Conservation (phyloP, 352 stramenopile species). For the Lagenidium giganteum region DNA sequence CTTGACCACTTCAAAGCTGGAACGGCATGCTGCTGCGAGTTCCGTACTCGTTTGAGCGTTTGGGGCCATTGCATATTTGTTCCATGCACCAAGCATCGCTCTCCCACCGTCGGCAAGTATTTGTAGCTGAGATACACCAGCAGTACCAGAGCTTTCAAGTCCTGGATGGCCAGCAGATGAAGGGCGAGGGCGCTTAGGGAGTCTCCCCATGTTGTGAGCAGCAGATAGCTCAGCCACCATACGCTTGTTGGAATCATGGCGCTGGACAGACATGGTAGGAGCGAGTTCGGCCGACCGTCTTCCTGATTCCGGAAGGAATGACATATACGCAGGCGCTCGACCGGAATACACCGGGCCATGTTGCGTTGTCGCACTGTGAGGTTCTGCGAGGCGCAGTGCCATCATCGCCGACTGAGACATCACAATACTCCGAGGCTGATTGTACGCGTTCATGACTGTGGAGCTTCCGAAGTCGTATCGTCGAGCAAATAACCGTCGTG, state of each 20-base stretch:
- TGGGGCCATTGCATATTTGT: constrained; percentile 50
- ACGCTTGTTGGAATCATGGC: no score
- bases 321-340: no score
- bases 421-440: constrained; percentile 1
- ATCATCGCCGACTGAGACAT: constrained; percentile 15
- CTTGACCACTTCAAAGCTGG: constrained; percentile 79
- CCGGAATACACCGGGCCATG: no score
- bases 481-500: constrained; percentile 17
- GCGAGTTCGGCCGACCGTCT: no score
- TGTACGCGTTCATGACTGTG: neutral
- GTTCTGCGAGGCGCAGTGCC: constrained; percentile 6
- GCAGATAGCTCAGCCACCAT: no score
- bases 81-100: constrained; percentile 72
- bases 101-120: constrained; percentile 57
- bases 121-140: constrained; percentile 48
- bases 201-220: no score
- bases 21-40: constrained; percentile 57
- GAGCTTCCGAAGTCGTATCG: constrained; percentile 16
- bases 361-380: no score
- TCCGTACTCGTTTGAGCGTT: constrained; percentile 48
- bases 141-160: no score
- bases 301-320: no score
- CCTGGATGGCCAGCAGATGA: no score
- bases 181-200: no score
- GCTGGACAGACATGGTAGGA: no score